Evolutionary conservation across 106 monocot genomes (phyloP).

Genomic region (Agapanthus africanus): DNA sequence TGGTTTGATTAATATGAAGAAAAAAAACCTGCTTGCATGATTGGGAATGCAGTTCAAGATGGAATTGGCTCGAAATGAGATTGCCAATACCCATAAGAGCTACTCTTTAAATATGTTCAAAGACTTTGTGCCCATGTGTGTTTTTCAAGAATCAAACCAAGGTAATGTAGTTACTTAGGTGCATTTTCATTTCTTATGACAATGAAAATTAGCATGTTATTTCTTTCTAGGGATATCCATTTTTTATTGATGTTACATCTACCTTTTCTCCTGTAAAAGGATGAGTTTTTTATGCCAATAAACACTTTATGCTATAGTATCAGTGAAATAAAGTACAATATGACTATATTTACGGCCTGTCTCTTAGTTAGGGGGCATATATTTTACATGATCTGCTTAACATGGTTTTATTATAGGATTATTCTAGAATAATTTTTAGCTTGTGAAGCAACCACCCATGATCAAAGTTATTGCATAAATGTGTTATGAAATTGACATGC

Average conservation of each 20-base stretch:
- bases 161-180: constrained; percentile 28
- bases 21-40: neutral
- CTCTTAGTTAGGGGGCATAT: neutral
- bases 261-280: neutral
- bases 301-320: neutral
- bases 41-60: constrained; percentile 75
- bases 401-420: neutral
- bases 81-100: constrained; percentile 80
- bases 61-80: constrained; percentile 68
- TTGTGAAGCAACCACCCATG: neutral
- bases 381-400: neutral
- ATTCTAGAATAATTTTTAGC: neutral
- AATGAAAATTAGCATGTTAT: no score
- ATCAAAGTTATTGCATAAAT: neutral
- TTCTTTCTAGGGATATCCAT: no score
- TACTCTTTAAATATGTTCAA: constrained; percentile 96
- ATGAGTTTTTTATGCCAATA: constrained; percentile 4
- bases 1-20: no score
- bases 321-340: neutral
- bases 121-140: no score
- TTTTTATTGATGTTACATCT: neutral
- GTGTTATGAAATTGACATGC: neutral
- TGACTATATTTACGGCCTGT: neutral
- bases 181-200: no score
- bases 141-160: constrained; percentile 85